Evolutionary conservation across 192 early-diverging fungal species (phyloP).

Genomic region (Umbelopsis vinacea): DNA sequence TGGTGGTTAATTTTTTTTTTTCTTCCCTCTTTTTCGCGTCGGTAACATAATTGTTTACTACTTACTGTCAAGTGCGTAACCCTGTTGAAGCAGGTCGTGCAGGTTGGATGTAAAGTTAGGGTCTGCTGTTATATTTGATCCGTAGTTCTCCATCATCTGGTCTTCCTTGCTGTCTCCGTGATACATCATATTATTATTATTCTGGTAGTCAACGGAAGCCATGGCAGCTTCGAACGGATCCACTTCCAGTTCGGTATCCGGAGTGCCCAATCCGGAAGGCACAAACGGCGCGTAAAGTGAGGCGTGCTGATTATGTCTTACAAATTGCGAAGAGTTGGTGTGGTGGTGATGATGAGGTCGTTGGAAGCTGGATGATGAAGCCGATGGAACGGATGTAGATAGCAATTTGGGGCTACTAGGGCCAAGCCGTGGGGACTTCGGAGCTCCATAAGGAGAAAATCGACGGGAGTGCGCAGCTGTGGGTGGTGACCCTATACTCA

Average conservation of each 20-base stretch:
- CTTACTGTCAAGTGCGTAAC: conserved; percentile 7
- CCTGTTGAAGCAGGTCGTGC: conserved; percentile 11
- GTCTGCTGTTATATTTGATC: neutral
- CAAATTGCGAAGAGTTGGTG: conserved; percentile 11
- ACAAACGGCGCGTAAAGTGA: conserved; percentile 24
- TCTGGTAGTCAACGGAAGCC: neutral
- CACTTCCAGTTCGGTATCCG: conserved; percentile 21
- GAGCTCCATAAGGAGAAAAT: conserved; percentile 39
- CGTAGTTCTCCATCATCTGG: conserved; percentile 9
- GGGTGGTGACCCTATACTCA: conserved; percentile 40
- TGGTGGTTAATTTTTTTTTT: too few relatives aligned
- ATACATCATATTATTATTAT: neutral
- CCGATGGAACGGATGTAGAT: conserved; percentile 4
- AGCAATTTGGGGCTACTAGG: conserved; percentile 10
- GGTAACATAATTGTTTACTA: neutral
- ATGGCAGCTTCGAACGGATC: conserved; percentile 25
- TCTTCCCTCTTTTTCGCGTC: neutral
- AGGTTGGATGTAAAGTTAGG: conserved; percentile 13
- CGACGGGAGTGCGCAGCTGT: conserved; percentile 26
- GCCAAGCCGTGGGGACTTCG: conserved; percentile 25
- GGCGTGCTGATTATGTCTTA: conserved; percentile 6
- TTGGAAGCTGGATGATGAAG: neutral
- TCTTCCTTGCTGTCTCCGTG: neutral
- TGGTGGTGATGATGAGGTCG: neutral
- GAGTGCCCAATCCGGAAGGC: conserved; percentile 23